These are phyloP conservation scores for Wallacemonas rigidus DNA, from an alignment of 208 protist genomes.

Conservation along the genomic window DNA sequence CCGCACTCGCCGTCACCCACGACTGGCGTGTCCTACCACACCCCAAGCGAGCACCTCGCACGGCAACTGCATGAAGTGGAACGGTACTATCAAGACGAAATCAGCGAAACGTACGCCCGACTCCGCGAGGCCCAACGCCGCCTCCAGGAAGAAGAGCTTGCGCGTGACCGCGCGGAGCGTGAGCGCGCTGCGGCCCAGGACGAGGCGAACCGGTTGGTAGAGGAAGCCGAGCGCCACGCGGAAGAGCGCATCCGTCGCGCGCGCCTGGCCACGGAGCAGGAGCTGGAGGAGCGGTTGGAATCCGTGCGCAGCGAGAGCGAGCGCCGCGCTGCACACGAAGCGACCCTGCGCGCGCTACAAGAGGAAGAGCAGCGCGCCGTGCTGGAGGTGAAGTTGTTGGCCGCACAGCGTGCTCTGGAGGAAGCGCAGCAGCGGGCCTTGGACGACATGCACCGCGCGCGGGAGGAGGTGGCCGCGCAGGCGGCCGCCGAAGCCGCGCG, in stretches of 20 bases:
- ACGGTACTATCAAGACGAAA: slow-evolving; percentile 33
- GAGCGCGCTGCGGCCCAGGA: slow-evolving; percentile 26
- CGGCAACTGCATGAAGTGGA: slow-evolving; percentile 34
- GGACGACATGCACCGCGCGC: slow-evolving; percentile 41
- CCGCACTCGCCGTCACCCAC: slow-evolving; percentile 16
- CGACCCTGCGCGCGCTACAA: slow-evolving; percentile 38
- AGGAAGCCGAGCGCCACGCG: slow-evolving; percentile 47
- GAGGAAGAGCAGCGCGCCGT: slow-evolving; percentile 52
- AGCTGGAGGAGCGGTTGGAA: slow-evolving; percentile 36
- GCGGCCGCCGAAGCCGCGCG: slow-evolving; percentile 47
- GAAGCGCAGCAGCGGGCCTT: slow-evolving; percentile 46
- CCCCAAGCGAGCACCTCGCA: slow-evolving; percentile 25
- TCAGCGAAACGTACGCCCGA: slow-evolving; percentile 46
- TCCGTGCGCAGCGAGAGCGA: slow-evolving; percentile 39
- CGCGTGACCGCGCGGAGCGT: slow-evolving; percentile 32
- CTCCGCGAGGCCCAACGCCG: slow-evolving; percentile 62
- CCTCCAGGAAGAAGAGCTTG: slow-evolving; percentile 45
- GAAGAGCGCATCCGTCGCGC: slow-evolving; percentile 53
- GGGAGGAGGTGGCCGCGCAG: slow-evolving; percentile 40
- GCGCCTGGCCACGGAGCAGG: slow-evolving; percentile 38
- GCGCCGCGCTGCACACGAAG: slow-evolving; percentile 45
- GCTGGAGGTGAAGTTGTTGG: slow-evolving; percentile 57
- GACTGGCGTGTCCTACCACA: slow-evolving; percentile 3
- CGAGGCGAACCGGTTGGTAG: slow-evolving; percentile 36
- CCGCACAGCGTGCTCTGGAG: slow-evolving; percentile 50